A percentile compares a stretch with the other conserved stretches of the same genome.
phyloP scores from a whole-genome alignment of 1,139 yeast genomes.

The Nadsonia commutata region DNA sequence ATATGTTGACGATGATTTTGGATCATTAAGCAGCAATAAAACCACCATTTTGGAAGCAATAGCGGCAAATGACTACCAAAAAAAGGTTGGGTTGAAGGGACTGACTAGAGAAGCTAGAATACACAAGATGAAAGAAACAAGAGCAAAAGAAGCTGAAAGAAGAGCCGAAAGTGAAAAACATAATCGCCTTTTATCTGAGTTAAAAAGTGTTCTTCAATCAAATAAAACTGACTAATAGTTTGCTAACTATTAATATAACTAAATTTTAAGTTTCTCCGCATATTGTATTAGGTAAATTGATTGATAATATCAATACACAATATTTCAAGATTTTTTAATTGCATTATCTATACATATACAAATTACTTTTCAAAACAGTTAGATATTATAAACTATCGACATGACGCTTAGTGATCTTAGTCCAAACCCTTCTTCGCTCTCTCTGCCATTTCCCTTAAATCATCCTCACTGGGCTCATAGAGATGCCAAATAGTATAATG shows the following conservation, averaged over 20 bases:
- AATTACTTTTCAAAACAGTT: no score
- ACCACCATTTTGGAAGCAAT: background rate
- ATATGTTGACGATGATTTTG: background rate
- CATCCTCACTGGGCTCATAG: constrained; percentile 90
- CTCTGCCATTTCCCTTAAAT: constrained; percentile 60
- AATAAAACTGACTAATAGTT: background rate
- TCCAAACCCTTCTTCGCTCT: constrained; percentile 43
- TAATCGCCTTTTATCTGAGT: background rate
- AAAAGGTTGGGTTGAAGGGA: background rate
- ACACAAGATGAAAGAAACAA: background rate
- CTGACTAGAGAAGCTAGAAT: background rate
- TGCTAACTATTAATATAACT: background rate
- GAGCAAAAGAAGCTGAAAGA: background rate
- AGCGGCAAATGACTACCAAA: background rate
- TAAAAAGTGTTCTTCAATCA: background rate
- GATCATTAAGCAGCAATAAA: background rate
- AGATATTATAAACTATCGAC: no score
- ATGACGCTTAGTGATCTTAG: background rate
- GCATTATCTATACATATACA: background rate
- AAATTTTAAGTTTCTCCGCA: no score
- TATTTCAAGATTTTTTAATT: background rate
- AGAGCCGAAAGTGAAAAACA: background rate
- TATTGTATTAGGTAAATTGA: no score
- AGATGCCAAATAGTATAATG: constrained; percentile 89
- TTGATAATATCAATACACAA: background rate